Evolutionary conservation across 2,329 filamentous ascomycete species (phyloP).

Genomic region (Exophiala alcalophila): DNA sequence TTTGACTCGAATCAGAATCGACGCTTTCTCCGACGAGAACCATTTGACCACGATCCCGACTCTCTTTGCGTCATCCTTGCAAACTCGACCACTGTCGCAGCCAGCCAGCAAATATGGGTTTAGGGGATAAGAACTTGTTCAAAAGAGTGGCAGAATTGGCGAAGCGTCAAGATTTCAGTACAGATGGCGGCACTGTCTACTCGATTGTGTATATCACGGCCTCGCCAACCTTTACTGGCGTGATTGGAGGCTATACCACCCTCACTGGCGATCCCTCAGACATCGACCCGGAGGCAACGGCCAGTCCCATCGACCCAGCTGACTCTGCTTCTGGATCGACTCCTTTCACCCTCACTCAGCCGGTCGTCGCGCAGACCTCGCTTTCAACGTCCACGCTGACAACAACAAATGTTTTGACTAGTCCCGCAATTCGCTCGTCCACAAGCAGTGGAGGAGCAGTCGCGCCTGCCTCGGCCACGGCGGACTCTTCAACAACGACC

Average conservation of each 20-base stretch:
- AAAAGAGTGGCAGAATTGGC: constrained; percentile 22
- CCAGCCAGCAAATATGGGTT: constrained; percentile 10
- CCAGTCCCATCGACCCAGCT: constrained; percentile 8
- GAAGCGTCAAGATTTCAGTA: constrained; percentile 25
- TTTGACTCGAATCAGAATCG: background rate
- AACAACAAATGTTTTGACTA: constrained; percentile 18
- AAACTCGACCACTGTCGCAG: background rate
- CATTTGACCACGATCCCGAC: constrained; percentile 1
- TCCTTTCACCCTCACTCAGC: constrained; percentile 3
- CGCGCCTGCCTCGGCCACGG: constrained; percentile 22
- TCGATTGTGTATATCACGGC: constrained; percentile 53
- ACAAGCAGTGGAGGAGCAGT: constrained; percentile 21
- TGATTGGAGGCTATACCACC: constrained; percentile 50
- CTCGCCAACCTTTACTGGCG: constrained; percentile 51
- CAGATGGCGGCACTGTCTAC: constrained; percentile 24
- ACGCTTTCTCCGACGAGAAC: no score
- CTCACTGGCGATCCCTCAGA: constrained; percentile 15
- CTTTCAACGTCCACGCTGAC: constrained; percentile 29
- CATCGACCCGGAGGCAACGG: constrained; percentile 2
- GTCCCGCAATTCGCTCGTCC: constrained; percentile 14
- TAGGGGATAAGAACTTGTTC: constrained; percentile 21
- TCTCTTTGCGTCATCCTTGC: background rate
- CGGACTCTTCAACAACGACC: constrained; percentile 10
- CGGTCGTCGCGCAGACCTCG: constrained; percentile 14
- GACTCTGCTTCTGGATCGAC: constrained; percentile 4